Percentiles rank a stretch among this genome's conserved stretches.
Evolutionary conservation across 1,284 basidiomycete genomes (phyloP).

Genomic region (Hypsizygus ulmarius): DNA sequence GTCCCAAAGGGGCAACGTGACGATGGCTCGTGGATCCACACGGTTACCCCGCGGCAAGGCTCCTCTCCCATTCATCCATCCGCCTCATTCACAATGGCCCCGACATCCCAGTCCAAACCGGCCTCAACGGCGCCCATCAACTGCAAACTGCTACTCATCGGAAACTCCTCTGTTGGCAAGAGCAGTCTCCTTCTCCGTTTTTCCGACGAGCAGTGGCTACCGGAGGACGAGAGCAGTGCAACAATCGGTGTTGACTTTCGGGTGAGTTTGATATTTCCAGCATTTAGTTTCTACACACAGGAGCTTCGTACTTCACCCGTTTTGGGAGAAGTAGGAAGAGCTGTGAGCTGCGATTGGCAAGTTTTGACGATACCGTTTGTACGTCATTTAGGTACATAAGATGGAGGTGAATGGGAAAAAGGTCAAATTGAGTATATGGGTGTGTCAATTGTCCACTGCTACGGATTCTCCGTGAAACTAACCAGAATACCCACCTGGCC

Average conservation of each 20-base stretch:
- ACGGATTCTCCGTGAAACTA: background rate
- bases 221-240: constrained; percentile 91
- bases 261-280: constrained; percentile 37
- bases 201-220: constrained; percentile 95
- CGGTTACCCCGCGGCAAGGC: too few species aligned
- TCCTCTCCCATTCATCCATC: background rate
- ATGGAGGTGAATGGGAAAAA: constrained; percentile 79
- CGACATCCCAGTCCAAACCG: constrained; percentile 25
- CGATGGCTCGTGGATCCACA: too few species aligned
- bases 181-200: constrained; percentile 90
- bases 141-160: constrained; percentile 73
- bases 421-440: constrained; percentile 84
- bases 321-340: too few species aligned
- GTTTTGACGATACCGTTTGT: background rate
- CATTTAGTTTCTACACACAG: background rate
- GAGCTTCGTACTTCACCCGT: too few species aligned
- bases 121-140: constrained; percentile 43
- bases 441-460: constrained; percentile 28
- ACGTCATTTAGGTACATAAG: constrained; percentile 62
- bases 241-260: constrained; percentile 91
- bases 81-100: constrained; percentile 23
- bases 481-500: constrained; percentile 8
- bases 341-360: too few species aligned
- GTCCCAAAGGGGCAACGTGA: too few species aligned
- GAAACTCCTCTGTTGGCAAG: constrained; percentile 91